phyloP scores from a whole-genome alignment of 768 basidiomycete genomes.

The Royoungia palumana region DNA sequence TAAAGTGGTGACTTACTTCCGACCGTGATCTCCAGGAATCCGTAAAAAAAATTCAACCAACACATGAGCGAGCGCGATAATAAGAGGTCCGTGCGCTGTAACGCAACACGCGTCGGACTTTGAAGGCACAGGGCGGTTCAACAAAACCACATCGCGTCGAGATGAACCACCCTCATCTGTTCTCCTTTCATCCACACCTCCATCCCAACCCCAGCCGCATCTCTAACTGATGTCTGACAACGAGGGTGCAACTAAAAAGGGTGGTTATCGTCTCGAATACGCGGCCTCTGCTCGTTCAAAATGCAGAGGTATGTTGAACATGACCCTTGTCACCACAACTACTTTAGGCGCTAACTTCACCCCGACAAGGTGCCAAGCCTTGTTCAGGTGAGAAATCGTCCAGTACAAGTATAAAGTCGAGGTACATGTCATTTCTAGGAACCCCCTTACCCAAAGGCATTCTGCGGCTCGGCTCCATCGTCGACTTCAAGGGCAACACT shows the following conservation, averaged over 20 bases:
- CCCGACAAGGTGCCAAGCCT: conserved; percentile 67
- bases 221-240: conserved; percentile 33
- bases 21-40: conserved; percentile 10
- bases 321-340: conserved; percentile 10
- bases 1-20: conserved; percentile 11
- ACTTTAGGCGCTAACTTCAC: conserved; percentile 16
- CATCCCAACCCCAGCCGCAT: conserved; percentile 15
- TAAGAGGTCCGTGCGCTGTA: conserved; percentile 36
- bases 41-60: conserved; percentile 13
- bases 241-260: conserved; percentile 33
- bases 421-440: conserved; percentile 40
- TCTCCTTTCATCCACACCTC: conserved; percentile 28
- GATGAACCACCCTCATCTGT: conserved; percentile 35
- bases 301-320: conserved; percentile 63
- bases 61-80: conserved; percentile 24
- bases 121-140: conserved; percentile 37
- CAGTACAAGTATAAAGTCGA: not conserved
- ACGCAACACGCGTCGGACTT: conserved; percentile 35
- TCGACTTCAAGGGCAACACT: conserved; percentile 69
- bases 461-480: conserved; percentile 69
- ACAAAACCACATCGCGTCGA: conserved; percentile 39
- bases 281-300: conserved; percentile 63
- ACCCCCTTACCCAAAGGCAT: conserved; percentile 69
- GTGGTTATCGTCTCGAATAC: conserved; percentile 78
- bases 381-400: conserved; percentile 51